Base-by-base conservation (phyloP, 2,329 filamentous ascomycete genomes). In the Neocatenulostroma microsporum region DNA sequence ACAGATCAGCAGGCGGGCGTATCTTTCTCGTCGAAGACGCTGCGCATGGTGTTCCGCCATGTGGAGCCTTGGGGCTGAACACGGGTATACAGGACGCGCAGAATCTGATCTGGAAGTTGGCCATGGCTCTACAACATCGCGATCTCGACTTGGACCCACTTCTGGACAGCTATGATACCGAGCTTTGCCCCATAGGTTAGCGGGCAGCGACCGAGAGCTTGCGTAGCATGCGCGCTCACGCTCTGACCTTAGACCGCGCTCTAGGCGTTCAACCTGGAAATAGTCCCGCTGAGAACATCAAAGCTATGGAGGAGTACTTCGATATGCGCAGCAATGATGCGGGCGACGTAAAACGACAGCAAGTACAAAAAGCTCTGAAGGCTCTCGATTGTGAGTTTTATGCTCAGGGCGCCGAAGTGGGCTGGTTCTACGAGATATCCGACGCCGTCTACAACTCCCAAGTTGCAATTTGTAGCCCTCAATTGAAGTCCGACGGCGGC, bases 1-100 rank as follows among this genome's bases (percentile, higher is more conserved):
- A 56, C 35, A 49, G 54, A 10, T 33, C 37, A 3, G 24, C 9
- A 18, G 31, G 17, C 6, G 54, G 50, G 3, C 46, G 50, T 5
- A 41, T 58, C 25, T 61, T 63, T 40, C 54, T 63, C 15, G 51
- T 56, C 4, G 62, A 61, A 9, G 62, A 64, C 39, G 55, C 60
- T 3, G 60, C 61, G 0, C 61, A 64, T 57, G 12, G 55, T 50
- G 5, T 28, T 58, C 10, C 43, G 49, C 14, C 45, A 40, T n/a
- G n/a, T n/a, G n/a, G n/a, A n/a, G n/a, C n/a, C n/a, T n/a, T n/a
- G n/a, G n/a, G n/a, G n/a, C n/a, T n/a, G n/a, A n/a, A n/a, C n/a
- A n/a, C n/a, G n/a, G n/a, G n/a, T n/a, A n/a, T n/a, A n/a, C n/a
- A n/a, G n/a, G n/a, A n/a, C n/a, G n/a, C n/a, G n/a, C n/a, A n/a